These are phyloP conservation scores for Auxenochlorella protothecoides DNA, from an alignment of 139 green algal genomes.

Conservation along the genomic window DNA sequence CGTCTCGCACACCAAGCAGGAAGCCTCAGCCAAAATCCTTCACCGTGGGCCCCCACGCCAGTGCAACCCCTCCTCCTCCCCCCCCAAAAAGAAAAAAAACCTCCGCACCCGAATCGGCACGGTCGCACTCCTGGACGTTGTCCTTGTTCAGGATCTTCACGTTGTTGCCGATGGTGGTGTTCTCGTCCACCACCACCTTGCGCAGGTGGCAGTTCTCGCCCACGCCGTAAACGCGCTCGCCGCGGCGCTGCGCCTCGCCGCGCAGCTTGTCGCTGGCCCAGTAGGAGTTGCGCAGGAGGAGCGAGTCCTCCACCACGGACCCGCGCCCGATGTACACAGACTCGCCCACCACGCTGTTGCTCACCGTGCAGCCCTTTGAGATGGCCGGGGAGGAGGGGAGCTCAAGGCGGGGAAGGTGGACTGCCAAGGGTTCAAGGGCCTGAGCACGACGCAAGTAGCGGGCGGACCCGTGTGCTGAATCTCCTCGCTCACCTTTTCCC, in stretches of 20 bases:
- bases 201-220: conserved; percentile 36
- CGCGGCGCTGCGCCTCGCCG: conserved; percentile 1
- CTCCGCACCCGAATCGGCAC: conserved; percentile 11
- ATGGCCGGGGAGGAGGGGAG: neutral
- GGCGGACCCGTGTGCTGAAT: no score
- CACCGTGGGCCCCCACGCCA: no score
- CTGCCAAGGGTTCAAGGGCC: no score
- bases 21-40: no score
- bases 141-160: conserved; percentile 56
- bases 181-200: conserved; percentile 59
- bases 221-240: conserved; percentile 38
- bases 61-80: neutral
- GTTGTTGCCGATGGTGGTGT: conserved; percentile 50
- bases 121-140: conserved; percentile 46
- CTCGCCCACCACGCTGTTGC: conserved; percentile 56
- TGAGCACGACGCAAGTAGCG: no score
- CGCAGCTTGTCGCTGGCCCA: conserved; percentile 37
- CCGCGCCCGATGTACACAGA: conserved; percentile 35
- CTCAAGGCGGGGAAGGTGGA: neutral
- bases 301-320: conserved; percentile 43
- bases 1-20: no score
- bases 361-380: conserved; percentile 36
- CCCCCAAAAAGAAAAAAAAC: neutral
- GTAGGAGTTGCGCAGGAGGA: conserved; percentile 66
- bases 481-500: no score